phyloP scores from a whole-genome alignment of 2,329 filamentous ascomycete genomes.

The Botrytis fabae region DNA sequence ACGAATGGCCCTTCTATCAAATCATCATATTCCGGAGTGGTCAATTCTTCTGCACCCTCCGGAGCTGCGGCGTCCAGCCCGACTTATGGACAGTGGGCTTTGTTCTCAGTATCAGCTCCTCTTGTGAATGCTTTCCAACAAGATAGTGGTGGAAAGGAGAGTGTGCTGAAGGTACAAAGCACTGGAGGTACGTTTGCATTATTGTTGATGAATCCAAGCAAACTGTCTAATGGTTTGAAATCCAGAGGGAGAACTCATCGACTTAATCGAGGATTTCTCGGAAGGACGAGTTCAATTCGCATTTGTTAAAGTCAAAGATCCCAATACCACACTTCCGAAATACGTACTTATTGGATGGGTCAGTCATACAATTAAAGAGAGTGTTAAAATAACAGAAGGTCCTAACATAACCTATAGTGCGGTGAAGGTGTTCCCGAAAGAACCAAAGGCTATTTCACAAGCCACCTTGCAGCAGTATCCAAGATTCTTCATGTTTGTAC shows the following conservation, averaged over 20 bases:
- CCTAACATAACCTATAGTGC: conserved; percentile 56
- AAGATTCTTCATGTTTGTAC: conserved; percentile 77
- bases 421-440: conserved; percentile 97
- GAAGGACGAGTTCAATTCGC: conserved; percentile 97
- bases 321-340: conserved; percentile 87
- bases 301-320: conserved; percentile 94
- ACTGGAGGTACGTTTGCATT: conserved; percentile 66
- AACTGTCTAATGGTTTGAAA: conserved; percentile 12
- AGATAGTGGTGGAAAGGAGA: conserved; percentile 82
- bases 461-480: conserved; percentile 83
- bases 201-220: not conserved
- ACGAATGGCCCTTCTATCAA: conserved; percentile 81
- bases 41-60: conserved; percentile 59
- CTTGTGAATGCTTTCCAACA: conserved; percentile 89
- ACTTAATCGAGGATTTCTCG: conserved; percentile 93
- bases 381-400: not conserved
- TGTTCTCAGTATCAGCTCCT: conserved; percentile 91
- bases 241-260: conserved; percentile 83
- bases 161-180: conserved; percentile 88
- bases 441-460: conserved; percentile 98
- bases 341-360: conserved; percentile 89
- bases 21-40: conserved; percentile 72
- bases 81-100: conserved; percentile 88
- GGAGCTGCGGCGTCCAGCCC: conserved; percentile 64
- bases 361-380: conserved; percentile 31